These are phyloP conservation scores for Straminergon stramineum DNA, from an alignment of 225 moss, liverwort and hornwort species.

Conservation along the genomic window DNA sequence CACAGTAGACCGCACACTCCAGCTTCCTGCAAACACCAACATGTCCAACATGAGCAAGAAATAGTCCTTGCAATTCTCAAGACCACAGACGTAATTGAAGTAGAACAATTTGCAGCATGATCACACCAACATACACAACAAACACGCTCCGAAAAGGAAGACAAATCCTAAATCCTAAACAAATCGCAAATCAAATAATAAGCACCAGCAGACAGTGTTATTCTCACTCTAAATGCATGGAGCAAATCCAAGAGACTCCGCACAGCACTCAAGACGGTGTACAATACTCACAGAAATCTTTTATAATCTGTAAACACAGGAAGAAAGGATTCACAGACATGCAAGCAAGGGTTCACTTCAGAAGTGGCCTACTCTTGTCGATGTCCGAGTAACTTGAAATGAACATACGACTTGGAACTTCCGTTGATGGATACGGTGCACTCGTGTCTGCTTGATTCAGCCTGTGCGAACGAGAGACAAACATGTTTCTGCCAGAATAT, in stretches of 20 bases:
- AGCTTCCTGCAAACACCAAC: constrained; percentile 25
- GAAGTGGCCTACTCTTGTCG: neutral
- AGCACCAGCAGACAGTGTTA: neutral
- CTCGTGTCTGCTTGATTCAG: neutral
- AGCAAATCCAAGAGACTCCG: neutral
- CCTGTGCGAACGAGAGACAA: neutral
- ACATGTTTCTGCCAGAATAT: neutral
- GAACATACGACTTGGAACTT: neutral
- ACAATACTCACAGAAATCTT: neutral
- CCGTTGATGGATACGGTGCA: neutral
- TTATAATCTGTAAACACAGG: neutral
- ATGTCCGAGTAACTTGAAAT: neutral
- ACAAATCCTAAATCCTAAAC: neutral
- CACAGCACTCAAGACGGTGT: neutral
- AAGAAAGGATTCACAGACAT: neutral
- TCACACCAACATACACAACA: neutral
- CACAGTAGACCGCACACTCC: constrained; percentile 51
- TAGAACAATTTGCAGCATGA: neutral
- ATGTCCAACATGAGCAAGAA: neutral
- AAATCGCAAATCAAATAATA: neutral
- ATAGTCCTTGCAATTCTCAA: neutral
- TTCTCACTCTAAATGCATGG: neutral
- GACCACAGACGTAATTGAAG: neutral
- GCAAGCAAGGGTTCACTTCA: neutral
- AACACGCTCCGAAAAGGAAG: neutral